Percentiles rank a stretch among this genome's conserved stretches.
Evolutionary conservation across 148 eudicot species (phyloP).

Genomic region (Cornus florida): DNA sequence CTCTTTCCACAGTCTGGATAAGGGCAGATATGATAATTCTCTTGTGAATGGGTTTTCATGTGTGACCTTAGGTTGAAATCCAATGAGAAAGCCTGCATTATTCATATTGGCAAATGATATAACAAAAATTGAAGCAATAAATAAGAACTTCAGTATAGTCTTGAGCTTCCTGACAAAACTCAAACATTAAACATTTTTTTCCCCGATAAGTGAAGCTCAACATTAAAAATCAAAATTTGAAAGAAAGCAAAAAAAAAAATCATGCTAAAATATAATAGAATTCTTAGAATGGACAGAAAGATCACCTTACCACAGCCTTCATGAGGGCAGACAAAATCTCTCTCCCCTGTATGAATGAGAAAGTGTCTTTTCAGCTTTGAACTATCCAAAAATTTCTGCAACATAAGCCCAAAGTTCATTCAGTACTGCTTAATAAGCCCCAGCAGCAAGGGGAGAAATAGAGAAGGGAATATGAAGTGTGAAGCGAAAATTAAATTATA

Average conservation of each 20-base stretch:
- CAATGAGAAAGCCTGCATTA: conserved; percentile 85
- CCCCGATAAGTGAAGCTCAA: background rate
- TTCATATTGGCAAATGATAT: background rate
- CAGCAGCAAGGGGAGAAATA: background rate
- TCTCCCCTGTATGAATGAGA: conserved; percentile 95
- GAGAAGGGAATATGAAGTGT: background rate
- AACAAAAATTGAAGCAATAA: conserved; percentile 12
- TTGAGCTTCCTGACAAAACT: background rate
- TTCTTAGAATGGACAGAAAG: conserved; percentile 15
- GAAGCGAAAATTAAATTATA: background rate
- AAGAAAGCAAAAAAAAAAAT: background rate
- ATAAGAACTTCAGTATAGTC: background rate
- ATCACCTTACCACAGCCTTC: conserved; percentile 99
- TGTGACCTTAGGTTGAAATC: conserved; percentile 97
- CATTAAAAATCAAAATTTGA: background rate
- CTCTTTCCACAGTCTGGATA: conserved; percentile 92
- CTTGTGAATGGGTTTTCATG: conserved; percentile 98
- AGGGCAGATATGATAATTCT: conserved; percentile 92
- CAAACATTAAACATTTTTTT: background rate
- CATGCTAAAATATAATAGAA: background rate
- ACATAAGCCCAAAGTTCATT: conserved; percentile 15
- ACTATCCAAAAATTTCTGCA: conserved; percentile 99
- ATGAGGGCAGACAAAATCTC: conserved; percentile 84
- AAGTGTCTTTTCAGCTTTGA: conserved; percentile 93
- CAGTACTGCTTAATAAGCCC: background rate